Conservation (phyloP, 176 grass and related monocot genomes). For the Oryza punctata region DNA sequence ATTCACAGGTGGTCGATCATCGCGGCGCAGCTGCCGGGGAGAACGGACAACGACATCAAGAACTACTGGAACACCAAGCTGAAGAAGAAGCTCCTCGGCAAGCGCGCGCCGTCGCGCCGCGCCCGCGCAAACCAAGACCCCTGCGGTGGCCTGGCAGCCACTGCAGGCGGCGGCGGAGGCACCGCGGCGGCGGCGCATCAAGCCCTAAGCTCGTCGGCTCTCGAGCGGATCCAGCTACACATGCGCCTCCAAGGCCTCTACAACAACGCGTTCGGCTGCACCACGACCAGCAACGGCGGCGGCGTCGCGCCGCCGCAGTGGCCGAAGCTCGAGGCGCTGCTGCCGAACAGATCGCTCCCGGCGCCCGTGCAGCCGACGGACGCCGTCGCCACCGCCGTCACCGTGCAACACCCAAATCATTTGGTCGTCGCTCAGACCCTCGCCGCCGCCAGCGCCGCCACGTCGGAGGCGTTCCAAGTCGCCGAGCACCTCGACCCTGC, state of each 20-base stretch:
- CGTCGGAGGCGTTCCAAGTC: background rate
- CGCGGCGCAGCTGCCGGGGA: constrained; percentile 87
- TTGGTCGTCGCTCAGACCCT: constrained; percentile 37
- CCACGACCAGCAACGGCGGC: background rate
- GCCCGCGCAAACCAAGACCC: constrained; percentile 28
- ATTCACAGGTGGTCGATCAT: constrained; percentile 92
- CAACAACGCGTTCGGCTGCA: constrained; percentile 53
- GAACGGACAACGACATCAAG: constrained; percentile 99
- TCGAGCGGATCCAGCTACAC: constrained; percentile 93
- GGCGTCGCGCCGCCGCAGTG: constrained; percentile 21
- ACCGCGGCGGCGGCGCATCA: constrained; percentile 6
- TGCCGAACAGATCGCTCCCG: background rate
- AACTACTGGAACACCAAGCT: constrained; percentile 99
- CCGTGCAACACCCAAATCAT: constrained; percentile 8
- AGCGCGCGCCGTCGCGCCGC: constrained; percentile 55
- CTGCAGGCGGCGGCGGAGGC: background rate
- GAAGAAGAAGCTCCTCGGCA: constrained; percentile 97
- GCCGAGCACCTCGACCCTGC: constrained; percentile 26
- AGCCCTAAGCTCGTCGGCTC: constrained; percentile 66
- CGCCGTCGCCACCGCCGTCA: constrained; percentile 26
- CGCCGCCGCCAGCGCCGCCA: background rate
- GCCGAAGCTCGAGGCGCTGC: constrained; percentile 52
- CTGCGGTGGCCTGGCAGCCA: constrained; percentile 12
- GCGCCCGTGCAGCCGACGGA: constrained; percentile 36
- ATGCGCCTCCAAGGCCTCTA: constrained; percentile 86